Base-by-base conservation (phyloP, 768 basidiomycete genomes). In the Podaxis mareebaensis region DNA sequence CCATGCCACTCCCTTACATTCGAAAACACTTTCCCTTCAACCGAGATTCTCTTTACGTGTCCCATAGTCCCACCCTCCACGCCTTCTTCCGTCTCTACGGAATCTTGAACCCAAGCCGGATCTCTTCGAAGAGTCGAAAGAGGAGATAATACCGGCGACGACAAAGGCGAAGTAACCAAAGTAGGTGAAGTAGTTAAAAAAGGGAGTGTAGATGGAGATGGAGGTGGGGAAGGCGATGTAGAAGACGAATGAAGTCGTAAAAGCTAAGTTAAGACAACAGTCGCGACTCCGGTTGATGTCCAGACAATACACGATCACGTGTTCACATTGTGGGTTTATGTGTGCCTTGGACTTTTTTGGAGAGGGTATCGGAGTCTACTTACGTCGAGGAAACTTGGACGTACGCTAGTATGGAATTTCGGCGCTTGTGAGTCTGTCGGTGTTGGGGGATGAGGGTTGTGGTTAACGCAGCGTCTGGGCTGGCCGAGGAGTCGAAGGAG, bases 331-430 rank as follows among this genome's bases (percentile, higher is more conserved):
- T n/a, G n/a, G n/a, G n/a, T n/a, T n/a, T n/a, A n/a, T 40, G 57
- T n/a, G 20, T 36, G 42, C n/a, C 51, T 39, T 17, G 53, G 61
- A 30, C 8, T 28, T 57, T 57, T 26, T 36, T 26, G 38, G 53
- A 55, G 13, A 58, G 53, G n/a, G 28, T 60, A 44, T 46, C 46
- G 26, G 58, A 53, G 55, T 54, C 59, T 2, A 26, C 24, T 26
- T 38, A 26, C n/a, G 38, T 54, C 55, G 42, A 59, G 63, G 58
- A 46, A 55, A 22, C 39, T 53, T 44, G 63, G 58, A 20, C 58
- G 57, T 11, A 24, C 3, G 30, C 7, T 13, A 17, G 60, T 39
- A 30, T 4, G 33, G 52, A 57, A 22, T 30, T 53, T 33, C n/a
- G 13, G 39, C 38, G 53, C n/a, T 63, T n/a, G n/a, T n/a, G n/a